A percentile compares a stretch with the other conserved stretches of the same genome.
Evolutionary conservation across 2,329 filamentous ascomycete species (phyloP).

Genomic region (Lachnellula cervina): DNA sequence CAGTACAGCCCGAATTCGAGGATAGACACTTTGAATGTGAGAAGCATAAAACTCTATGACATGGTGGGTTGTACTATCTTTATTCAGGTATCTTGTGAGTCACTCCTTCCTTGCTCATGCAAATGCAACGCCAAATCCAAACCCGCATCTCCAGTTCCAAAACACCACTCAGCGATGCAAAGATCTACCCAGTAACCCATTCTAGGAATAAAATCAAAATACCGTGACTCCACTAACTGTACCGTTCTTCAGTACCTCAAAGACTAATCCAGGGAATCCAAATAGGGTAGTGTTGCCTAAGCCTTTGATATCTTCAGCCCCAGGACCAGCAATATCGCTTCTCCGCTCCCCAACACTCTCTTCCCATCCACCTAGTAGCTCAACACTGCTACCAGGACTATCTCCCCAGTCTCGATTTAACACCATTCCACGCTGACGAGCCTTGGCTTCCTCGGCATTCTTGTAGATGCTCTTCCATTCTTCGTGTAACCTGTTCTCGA

Average conservation of each 20-base stretch:
- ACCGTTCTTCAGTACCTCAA: conserved; percentile 92
- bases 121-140: background rate
- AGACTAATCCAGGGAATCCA: conserved; percentile 88
- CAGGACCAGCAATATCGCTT: conserved; percentile 39
- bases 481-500: conserved; percentile 63
- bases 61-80: background rate
- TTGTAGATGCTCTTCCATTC: conserved; percentile 66
- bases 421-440: conserved; percentile 70
- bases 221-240: conserved; percentile 85
- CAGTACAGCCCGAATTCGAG: background rate
- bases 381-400: conserved; percentile 83
- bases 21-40: background rate
- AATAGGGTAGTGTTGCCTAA: conserved; percentile 78
- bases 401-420: conserved; percentile 88
- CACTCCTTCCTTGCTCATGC: background rate
- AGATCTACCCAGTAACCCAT: background rate
- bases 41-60: background rate
- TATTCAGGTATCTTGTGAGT: conserved; percentile 1
- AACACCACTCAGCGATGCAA: conserved; percentile 1
- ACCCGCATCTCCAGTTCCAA: conserved; percentile 1
- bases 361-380: conserved; percentile 78
- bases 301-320: conserved; percentile 48
- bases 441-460: conserved; percentile 46
- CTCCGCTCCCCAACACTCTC: conserved; percentile 51
- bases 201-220: conserved; percentile 49